These are phyloP conservation scores for Penstemon eatonii DNA, from an alignment of 257 asterid genomes.

Conservation along the genomic window DNA sequence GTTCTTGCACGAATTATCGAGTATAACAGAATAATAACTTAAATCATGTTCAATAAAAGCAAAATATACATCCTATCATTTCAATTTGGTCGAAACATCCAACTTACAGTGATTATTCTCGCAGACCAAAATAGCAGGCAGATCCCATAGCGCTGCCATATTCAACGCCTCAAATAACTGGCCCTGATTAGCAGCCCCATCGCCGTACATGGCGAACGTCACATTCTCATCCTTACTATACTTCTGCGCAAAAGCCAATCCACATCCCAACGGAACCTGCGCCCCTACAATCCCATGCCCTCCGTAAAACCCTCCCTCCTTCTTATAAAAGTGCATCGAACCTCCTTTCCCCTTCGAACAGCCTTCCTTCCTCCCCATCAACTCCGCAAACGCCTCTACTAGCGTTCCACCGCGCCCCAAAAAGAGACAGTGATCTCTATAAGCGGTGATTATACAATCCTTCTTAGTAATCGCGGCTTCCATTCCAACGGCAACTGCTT, in stretches of 20 bases:
- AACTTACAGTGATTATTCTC: conserved; percentile 96
- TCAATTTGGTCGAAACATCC: background rate
- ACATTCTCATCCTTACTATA: conserved; percentile 79
- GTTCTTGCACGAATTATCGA: background rate
- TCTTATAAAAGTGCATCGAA: conserved; percentile 94
- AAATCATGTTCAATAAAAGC: conserved; percentile 19
- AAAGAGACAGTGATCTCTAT: conserved; percentile 73
- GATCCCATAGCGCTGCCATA: conserved; percentile 97
- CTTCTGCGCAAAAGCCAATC: conserved; percentile 96
- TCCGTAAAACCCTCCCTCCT: conserved; percentile 82
- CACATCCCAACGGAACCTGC: conserved; percentile 86
- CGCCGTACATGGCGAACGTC: conserved; percentile 86
- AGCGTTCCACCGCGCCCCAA: conserved; percentile 82
- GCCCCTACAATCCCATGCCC: conserved; percentile 99
- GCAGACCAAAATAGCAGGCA: conserved; percentile 94
- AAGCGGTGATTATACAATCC: conserved; percentile 79
- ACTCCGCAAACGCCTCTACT: conserved; percentile 63
- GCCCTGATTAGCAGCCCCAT: conserved; percentile 98
- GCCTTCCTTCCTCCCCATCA: conserved; percentile 91
- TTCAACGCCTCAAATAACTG: conserved; percentile 96
- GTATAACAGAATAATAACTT: background rate
- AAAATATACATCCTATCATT: background rate
- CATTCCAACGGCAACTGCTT: conserved; percentile 93
- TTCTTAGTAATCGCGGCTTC: conserved; percentile 78
- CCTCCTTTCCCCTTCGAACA: conserved; percentile 96